Evolutionary conservation across 192 early-diverging fungal species (phyloP), one percentile per base, ranked within the genome.

Genomic region (Coemansia sp.): DNA sequence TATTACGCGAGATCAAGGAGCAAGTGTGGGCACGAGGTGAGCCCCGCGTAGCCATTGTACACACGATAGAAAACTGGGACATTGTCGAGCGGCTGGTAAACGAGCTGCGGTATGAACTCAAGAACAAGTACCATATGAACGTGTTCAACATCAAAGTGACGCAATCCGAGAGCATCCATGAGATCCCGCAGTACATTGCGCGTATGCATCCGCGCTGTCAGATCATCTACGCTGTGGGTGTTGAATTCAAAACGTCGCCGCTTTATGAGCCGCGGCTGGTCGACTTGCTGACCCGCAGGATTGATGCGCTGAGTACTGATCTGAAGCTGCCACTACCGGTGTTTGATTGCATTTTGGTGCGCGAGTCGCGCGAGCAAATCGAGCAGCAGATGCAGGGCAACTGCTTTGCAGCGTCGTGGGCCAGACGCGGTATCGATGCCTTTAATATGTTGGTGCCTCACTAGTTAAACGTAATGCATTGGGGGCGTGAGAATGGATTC

Each of bases 301-400:
- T 81, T 3, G 41, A 35, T 11, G 62, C 66, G 13, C 35, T 69
- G 7, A 4, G 14, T 9, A 5, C 4, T 17, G 11, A 2, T 31
- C 33, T 10, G 31, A 21, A 19, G 13, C 16, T 69, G 59, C 63
- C 67, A 2, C 19, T 73, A 45, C 73, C 70, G 0, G 74, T 81
- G 34, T 76, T 81, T 70, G 79, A 81, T 51, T 77, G 70, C 33
- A 62, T 81, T 17, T n/a, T 81, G 60, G 74, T 81, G 21, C 45
- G 70, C 48, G 70, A 81, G 24, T 37, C 21, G 37, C 19, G 5
- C 1, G 63, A 64, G 40, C 64, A 70, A 53, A 40, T 81, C 0
- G 59, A 36, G 4, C 24, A 10, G 6, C 67, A 76, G 17, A 11
- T 67, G 8, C 29, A 31, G 17, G 19, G 37, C 11, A 14, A 24